phyloP scores from a whole-genome alignment of 129 eudicot species.

The Saussurea involucrata region DNA sequence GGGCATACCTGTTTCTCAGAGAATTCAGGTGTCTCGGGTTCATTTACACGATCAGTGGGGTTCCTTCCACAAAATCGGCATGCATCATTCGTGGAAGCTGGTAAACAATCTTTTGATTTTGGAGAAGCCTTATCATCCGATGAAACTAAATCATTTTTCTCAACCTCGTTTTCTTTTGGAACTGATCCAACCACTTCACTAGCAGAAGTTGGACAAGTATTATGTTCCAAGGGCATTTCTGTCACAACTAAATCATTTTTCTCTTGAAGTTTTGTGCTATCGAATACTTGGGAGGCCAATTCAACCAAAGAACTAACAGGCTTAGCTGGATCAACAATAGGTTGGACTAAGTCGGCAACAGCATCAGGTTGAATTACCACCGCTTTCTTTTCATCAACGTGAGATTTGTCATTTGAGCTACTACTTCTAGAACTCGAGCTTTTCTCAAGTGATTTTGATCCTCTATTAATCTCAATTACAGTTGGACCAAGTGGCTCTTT shows the following conservation, averaged over 20 bases:
- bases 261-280: slow-evolving; percentile 11
- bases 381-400: slow-evolving; percentile 19
- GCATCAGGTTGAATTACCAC: slow-evolving; percentile 21
- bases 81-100: slow-evolving; percentile 16
- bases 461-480: too few relatives aligned
- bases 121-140: slow-evolving; percentile 15
- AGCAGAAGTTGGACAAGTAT: not conserved
- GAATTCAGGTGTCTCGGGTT: slow-evolving; percentile 32
- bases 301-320: slow-evolving; percentile 28
- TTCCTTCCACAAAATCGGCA: slow-evolving; percentile 25
- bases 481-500: slow-evolving; percentile 19
- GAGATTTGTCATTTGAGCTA: slow-evolving; percentile 50
- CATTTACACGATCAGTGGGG: slow-evolving; percentile 18
- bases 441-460: slow-evolving; percentile 24
- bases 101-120: slow-evolving; percentile 19
- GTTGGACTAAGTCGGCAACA: not conserved
- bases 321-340: slow-evolving; percentile 22
- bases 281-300: slow-evolving; percentile 21
- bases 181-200: not conserved
- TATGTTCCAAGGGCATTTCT: slow-evolving; percentile 15
- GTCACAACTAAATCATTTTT: slow-evolving; percentile 9
- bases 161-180: slow-evolving; percentile 26
- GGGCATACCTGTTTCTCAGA: slow-evolving; percentile 41
- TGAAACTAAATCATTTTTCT: slow-evolving; percentile 19
- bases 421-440: slow-evolving; percentile 33